Conservation (phyloP, 164 flowering plant species). For the Magnolia kwangsiensis region DNA sequence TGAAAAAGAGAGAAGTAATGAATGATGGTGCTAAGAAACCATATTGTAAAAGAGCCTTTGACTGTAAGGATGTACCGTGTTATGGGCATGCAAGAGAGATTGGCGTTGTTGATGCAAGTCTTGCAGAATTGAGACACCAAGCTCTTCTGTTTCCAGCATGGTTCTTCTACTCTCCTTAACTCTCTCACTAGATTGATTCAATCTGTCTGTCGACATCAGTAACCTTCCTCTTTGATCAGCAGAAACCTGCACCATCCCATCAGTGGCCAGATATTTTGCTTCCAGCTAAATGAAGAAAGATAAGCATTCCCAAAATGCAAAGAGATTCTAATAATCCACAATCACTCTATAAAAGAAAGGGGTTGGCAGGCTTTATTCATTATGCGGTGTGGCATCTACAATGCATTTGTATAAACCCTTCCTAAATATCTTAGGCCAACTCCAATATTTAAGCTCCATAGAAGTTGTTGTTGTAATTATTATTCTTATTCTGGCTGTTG, state of each 20-base stretch:
- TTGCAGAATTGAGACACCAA: conserved; percentile 56
- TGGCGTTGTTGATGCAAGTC: conserved; percentile 36
- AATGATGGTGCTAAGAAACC: background rate
- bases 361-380: no score
- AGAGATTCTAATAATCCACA: background rate
- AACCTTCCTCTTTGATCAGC: conserved; percentile 55
- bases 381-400: no score
- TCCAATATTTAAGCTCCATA: no score
- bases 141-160: conserved; percentile 58
- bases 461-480: no score
- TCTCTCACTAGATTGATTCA: conserved; percentile 47
- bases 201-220: conserved; percentile 48
- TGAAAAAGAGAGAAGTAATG: background rate
- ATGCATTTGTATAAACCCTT: no score
- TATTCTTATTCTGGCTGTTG: no score
- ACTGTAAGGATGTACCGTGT: conserved; percentile 12
- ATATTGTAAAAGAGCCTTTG: background rate
- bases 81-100: conserved; percentile 29
- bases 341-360: background rate
- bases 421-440: no score
- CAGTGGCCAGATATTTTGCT: background rate
- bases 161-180: conserved; percentile 50
- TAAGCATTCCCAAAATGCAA: background rate
- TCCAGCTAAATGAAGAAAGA: background rate
- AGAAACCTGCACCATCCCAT: conserved; percentile 29